phyloP scores from a whole-genome alignment of 805 yeast species.

The Spathaspora sp. region DNA sequence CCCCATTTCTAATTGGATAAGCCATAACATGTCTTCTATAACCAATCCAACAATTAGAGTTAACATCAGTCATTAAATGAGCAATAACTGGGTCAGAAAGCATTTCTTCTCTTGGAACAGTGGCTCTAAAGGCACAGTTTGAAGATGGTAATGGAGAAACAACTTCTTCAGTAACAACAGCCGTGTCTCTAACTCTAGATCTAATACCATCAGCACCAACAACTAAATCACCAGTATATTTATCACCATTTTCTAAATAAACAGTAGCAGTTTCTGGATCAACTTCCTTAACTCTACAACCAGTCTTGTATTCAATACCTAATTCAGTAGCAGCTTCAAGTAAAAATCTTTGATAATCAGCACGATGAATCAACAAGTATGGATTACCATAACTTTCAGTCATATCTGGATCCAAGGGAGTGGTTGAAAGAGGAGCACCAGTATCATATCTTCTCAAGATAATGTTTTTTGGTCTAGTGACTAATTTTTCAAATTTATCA shows the following conservation, averaged over 20 bases:
- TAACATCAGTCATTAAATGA: conserved; percentile 12
- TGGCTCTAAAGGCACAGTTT: conserved; percentile 11
- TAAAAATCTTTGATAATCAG: conserved; percentile 21
- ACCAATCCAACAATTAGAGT: conserved; percentile 15
- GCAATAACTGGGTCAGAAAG: conserved; percentile 12
- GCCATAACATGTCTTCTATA: conserved; percentile 15
- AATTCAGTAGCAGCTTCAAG: conserved; percentile 16
- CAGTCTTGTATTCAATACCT: conserved; percentile 14
- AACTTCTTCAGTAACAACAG: conserved; percentile 10
- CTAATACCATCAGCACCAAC: conserved; percentile 30
- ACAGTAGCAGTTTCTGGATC: conserved; percentile 19
- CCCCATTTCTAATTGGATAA: conserved; percentile 14
- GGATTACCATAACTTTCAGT: conserved; percentile 13
- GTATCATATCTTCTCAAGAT: conserved; percentile 15
- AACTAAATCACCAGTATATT: conserved; percentile 19
- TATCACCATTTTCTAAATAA: conserved; percentile 20
- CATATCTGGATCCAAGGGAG: conserved; percentile 15
- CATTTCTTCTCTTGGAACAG: conserved; percentile 11
- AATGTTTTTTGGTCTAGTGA: conserved; percentile 14
- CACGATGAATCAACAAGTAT: conserved; percentile 22
- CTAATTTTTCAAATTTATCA: conserved; percentile 9
- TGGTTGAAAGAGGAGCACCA: conserved; percentile 17
- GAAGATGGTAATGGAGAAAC: conserved; percentile 9
- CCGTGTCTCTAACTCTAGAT: conserved; percentile 14
- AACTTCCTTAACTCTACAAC: conserved; percentile 14